Base-by-base conservation (phyloP, 2,329 filamentous ascomycete genomes). In the Colletotrichum musicola region DNA sequence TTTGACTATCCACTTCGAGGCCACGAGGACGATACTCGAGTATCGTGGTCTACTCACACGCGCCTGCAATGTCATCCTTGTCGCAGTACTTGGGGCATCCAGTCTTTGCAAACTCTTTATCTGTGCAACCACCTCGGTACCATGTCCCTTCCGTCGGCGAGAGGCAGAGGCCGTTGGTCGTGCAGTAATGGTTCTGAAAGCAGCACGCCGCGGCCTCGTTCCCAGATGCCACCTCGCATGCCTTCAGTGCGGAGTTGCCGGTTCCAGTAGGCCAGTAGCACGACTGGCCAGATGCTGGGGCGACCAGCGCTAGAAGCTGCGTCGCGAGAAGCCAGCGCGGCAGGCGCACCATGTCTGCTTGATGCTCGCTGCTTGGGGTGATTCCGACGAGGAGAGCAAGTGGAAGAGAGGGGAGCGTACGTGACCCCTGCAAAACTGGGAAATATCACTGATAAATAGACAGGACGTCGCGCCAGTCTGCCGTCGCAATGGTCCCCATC, bases 131-230 rank as follows among this genome's bases (percentile, higher is more conserved):
- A 9, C 68, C 64, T 3, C 68, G 68, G 42, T 70, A 70, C 58
- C 66, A 68, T 6, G 53, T 70, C 13, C 55, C 22, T 22, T 68
- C 64, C 14, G 18, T 63, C 14, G 66, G 61, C 18, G 64, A 68
- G 12, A 68, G 61, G n/a, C 68, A 70, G n/a, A 64, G 55, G 4
- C 68, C 68, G 64, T 70, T 70, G 49, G 49, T 60, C 64, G 64
- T 68, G 44, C 68, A 70, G 6, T 70, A 70, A 5, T 68, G 42
- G 9, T 40, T 62, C 47, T 18, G 22, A 27, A 64, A 68, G n/a
- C 68, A 70, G 54, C 68, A 70, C 22, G 64, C 46, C 3, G 62
- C 64, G 49, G 38, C 58, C 18, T 55, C 64, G 20, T 66, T 65
- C 25, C 62, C 65, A 5, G 42, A 25, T 13, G 25, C 40, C 2